Percentiles rank a stretch among this genome's conserved stretches.
Evolutionary conservation across 208 protist species (phyloP).

Genomic region (Paratrypanosoma confusum): DNA sequence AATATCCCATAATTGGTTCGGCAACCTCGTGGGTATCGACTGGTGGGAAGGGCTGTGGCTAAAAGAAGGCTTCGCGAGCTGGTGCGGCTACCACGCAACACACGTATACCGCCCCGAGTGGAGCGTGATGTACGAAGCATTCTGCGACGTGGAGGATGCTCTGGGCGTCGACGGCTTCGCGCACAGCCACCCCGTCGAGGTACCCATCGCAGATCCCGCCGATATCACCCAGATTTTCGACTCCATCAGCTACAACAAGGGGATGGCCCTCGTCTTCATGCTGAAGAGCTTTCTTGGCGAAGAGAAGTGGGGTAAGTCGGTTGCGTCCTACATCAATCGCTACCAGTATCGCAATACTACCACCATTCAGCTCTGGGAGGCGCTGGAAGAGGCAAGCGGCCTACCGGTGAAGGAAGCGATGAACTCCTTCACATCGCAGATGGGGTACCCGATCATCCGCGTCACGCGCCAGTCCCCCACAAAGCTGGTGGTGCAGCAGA

Average conservation of each 20-base stretch:
- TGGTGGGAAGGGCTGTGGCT: slow-evolving; percentile 98
- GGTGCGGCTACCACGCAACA: slow-evolving; percentile 84
- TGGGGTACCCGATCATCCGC: slow-evolving; percentile 89
- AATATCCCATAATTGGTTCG: slow-evolving; percentile 97
- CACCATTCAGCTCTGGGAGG: slow-evolving; percentile 93
- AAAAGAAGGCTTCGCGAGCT: slow-evolving; percentile 99
- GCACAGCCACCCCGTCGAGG: slow-evolving; percentile 94
- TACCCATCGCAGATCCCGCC: slow-evolving; percentile 79
- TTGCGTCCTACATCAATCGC: slow-evolving; percentile 88
- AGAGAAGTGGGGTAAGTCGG: slow-evolving; percentile 74
- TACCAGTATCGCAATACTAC: slow-evolving; percentile 86
- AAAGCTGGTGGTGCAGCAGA: slow-evolving; percentile 38
- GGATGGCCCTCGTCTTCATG: slow-evolving; percentile 91
- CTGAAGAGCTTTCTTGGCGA: slow-evolving; percentile 82
- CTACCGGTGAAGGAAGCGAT: slow-evolving; percentile 80
- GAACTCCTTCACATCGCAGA: slow-evolving; percentile 85
- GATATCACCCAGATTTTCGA: slow-evolving; percentile 98
- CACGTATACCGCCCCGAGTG: slow-evolving; percentile 77
- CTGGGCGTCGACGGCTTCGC: slow-evolving; percentile 85
- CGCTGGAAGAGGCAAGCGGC: slow-evolving; percentile 74
- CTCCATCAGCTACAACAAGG: slow-evolving; percentile 94
- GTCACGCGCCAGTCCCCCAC: slow-evolving; percentile 19
- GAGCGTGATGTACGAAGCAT: slow-evolving; percentile 76
- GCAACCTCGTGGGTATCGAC: slow-evolving; percentile 97
- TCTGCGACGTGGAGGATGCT: slow-evolving; percentile 39